Evolutionary conservation across 1,139 yeast genomes (phyloP).

Genomic region (Pichia sp.): DNA sequence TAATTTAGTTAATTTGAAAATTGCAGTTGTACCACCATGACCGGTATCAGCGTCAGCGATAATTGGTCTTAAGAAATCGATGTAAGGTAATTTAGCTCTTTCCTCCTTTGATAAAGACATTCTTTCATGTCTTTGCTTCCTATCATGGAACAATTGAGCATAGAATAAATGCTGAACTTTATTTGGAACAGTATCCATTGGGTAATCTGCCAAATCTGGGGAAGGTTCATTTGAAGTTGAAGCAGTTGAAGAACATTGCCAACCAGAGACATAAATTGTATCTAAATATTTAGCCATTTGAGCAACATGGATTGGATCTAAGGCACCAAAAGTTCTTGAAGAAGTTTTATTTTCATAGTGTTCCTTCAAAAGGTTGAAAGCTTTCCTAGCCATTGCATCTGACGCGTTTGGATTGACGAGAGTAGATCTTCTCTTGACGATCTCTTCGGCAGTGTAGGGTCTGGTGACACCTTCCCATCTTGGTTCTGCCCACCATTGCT

Average conservation of each 20-base stretch:
- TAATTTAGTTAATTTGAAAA: constrained; percentile 89
- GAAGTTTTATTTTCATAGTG: constrained; percentile 71
- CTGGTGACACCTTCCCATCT: constrained; percentile 89
- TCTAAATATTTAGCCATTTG: constrained; percentile 96
- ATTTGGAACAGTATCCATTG: constrained; percentile 97
- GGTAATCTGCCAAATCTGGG: constrained; percentile 97
- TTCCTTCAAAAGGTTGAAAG: constrained; percentile 58
- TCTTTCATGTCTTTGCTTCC: constrained; percentile 90
- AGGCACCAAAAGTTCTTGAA: constrained; percentile 90
- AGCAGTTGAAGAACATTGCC: constrained; percentile 98
- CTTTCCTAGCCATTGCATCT: constrained; percentile 74
- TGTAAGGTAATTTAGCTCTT: constrained; percentile 57
- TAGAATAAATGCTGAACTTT: constrained; percentile 96
- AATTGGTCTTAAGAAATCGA: constrained; percentile 87
- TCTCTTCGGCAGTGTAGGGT: constrained; percentile 81
- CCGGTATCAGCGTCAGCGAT: constrained; percentile 98
- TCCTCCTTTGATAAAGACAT: constrained; percentile 49
- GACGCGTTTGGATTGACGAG: constrained; percentile 62
- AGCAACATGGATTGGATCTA: constrained; percentile 92
- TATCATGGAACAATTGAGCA: constrained; percentile 95
- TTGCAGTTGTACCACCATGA: constrained; percentile 97
- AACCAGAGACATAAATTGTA: constrained; percentile 89
- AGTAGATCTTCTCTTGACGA: constrained; percentile 83
- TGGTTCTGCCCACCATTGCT: constrained; percentile 87
- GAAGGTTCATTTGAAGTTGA: constrained; percentile 96